These are phyloP conservation scores for Colletotrichum noveboracense DNA, from an alignment of 2,329 filamentous ascomycete species.

Conservation along the genomic window DNA sequence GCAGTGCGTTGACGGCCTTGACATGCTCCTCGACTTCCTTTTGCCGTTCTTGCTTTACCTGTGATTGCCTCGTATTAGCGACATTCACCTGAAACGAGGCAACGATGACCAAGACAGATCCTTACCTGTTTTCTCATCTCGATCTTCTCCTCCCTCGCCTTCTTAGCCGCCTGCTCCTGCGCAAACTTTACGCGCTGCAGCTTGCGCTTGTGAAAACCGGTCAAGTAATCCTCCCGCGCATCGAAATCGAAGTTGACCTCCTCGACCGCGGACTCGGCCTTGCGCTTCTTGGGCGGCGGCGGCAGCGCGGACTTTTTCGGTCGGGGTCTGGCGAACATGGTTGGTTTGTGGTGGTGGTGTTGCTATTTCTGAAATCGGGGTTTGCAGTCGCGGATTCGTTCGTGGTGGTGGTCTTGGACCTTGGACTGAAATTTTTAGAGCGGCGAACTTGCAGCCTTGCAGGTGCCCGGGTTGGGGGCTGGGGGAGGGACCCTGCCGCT, in stretches of 20 bases:
- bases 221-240: conserved; percentile 86
- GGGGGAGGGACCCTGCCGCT: background rate
- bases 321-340: conserved; percentile 63
- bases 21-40: conserved; percentile 84
- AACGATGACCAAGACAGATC: background rate
- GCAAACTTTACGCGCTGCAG: conserved; percentile 83
- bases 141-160: conserved; percentile 78
- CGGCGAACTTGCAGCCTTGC: conserved; percentile 9
- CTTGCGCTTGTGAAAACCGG: conserved; percentile 97
- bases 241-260: conserved; percentile 85
- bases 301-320: conserved; percentile 63
- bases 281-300: conserved; percentile 70
- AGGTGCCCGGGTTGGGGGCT: background rate
- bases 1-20: conserved; percentile 72
- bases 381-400: background rate
- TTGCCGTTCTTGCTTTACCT: conserved; percentile 86
- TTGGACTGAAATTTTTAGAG: conserved; percentile 10
- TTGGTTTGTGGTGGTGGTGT: conserved; percentile 14
- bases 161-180: conserved; percentile 79
- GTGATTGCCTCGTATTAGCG: background rate
- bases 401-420: conserved; percentile 2
- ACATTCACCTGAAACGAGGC: background rate
- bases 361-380: background rate
- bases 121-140: conserved; percentile 76
- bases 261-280: conserved; percentile 65